Evolutionary conservation across 768 basidiomycete species (phyloP).

Genomic region (Plicaturopsis crispa): DNA sequence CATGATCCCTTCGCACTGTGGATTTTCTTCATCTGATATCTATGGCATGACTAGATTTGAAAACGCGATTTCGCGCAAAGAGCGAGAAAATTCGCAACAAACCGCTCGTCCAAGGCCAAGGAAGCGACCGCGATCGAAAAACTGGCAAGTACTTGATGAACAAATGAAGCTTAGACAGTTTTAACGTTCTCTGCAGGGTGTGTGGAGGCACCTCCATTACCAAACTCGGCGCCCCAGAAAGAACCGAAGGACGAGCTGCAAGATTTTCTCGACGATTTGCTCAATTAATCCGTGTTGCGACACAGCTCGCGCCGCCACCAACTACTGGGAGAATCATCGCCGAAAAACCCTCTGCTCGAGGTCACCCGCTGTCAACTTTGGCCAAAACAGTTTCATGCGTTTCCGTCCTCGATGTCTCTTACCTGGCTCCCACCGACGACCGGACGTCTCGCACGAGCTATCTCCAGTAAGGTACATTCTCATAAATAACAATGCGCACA

Average conservation of each 20-base stretch:
- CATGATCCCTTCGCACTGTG: conserved; percentile 1
- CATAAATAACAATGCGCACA: too few relatives aligned
- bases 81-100: conserved; percentile 36
- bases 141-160: conserved; percentile 21
- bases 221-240: conserved; percentile 21
- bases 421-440: too few relatives aligned
- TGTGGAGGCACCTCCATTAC: conserved; percentile 41
- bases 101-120: conserved; percentile 16
- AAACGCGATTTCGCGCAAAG: conserved; percentile 50
- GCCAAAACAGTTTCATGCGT: too few relatives aligned
- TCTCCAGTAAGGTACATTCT: too few relatives aligned
- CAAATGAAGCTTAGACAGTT: not conserved
- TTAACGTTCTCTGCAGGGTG: conserved; percentile 16
- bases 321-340: too few relatives aligned
- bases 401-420: too few relatives aligned
- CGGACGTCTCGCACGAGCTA: too few relatives aligned
- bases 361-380: too few relatives aligned
- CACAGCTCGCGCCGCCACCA: too few relatives aligned
- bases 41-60: conserved; percentile 37
- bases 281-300: conserved; percentile 35
- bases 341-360: too few relatives aligned
- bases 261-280: conserved; percentile 62
- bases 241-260: conserved; percentile 54
- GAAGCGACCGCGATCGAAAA: conserved; percentile 24
- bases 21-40: not conserved